These are phyloP conservation scores for Malassezia globosa DNA, from an alignment of 1,284 basidiomycete species.

Conservation along the genomic window DNA sequence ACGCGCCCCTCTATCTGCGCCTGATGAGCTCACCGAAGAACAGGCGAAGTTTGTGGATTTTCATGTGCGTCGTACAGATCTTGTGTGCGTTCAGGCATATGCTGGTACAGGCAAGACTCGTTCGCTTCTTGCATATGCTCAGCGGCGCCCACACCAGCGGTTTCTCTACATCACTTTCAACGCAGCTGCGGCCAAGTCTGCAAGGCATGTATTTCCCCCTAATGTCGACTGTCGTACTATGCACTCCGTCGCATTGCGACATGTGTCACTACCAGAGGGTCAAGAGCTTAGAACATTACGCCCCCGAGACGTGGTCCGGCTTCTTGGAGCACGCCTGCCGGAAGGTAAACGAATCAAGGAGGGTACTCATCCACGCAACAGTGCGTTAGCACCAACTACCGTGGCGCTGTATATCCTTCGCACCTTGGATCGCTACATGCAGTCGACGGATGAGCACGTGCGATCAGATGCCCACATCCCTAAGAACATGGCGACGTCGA, in stretches of 20 bases:
- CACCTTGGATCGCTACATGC: conserved; percentile 33
- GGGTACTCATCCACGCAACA: conserved; percentile 12
- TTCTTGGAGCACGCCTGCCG: conserved; percentile 25
- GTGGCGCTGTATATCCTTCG: conserved; percentile 34
- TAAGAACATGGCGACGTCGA: conserved; percentile 22
- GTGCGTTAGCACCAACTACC: conserved; percentile 25
- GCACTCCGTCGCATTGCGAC: conserved; percentile 32
- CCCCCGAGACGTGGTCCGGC: conserved; percentile 26
- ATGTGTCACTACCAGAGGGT: conserved; percentile 23
- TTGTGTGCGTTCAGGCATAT: conserved; percentile 37
- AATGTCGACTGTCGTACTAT: conserved; percentile 40
- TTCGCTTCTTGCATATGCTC: conserved; percentile 31
- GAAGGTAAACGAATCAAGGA: conserved; percentile 17
- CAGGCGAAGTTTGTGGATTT: conserved; percentile 27
- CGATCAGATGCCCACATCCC: conserved; percentile 28
- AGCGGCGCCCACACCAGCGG: conserved; percentile 23
- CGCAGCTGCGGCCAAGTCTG: conserved; percentile 30
- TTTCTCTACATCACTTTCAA: conserved; percentile 42
- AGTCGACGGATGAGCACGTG: conserved; percentile 27
- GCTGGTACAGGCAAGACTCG: conserved; percentile 36
- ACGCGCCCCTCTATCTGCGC: background rate
- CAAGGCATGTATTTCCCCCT: conserved; percentile 24
- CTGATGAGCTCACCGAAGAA: conserved; percentile 26
- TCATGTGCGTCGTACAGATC: conserved; percentile 25
- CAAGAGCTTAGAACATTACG: conserved; percentile 28